Conservation (phyloP, 805 yeast genomes). For the Hanseniaspora meyeri region DNA sequence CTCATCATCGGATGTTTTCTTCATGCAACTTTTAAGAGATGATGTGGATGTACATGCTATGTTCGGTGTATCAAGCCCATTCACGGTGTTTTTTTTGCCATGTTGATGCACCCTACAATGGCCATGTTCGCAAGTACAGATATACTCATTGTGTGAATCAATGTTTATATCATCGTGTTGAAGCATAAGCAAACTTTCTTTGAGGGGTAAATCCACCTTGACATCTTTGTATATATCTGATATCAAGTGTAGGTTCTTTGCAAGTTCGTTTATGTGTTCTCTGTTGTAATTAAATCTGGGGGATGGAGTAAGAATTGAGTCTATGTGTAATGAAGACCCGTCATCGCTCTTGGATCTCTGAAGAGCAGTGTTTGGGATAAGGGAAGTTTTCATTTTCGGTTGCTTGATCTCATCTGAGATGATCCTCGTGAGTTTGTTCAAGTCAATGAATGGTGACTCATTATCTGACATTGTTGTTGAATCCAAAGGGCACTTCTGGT, state of each 20-base stretch:
- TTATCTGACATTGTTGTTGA: not conserved
- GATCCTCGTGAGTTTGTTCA: not conserved
- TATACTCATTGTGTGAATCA: not conserved
- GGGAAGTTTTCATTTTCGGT: not conserved
- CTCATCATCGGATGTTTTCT: not conserved
- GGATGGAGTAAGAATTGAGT: not conserved
- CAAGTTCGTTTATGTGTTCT: slow-evolving; percentile 5
- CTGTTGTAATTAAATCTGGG: not conserved
- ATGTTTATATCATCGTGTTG: not conserved
- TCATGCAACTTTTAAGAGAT: slow-evolving; percentile 15
- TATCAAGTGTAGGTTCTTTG: not conserved
- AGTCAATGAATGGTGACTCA: slow-evolving; percentile 1
- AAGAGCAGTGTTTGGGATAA: not conserved
- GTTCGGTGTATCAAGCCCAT: not conserved
- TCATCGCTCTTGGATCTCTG: not conserved
- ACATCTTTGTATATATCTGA: slow-evolving; percentile 6
- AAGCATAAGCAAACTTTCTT: slow-evolving; percentile 1
- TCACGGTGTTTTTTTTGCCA: not conserved
- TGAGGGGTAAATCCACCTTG: slow-evolving; percentile 1
- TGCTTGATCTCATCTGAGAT: not conserved
- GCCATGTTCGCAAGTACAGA: not conserved
- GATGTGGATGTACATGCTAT: slow-evolving; percentile 17
- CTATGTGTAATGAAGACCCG: not conserved
- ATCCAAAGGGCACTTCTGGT: too few relatives aligned
- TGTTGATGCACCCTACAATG: not conserved